Evolutionary conservation across 768 basidiomycete species (phyloP), one percentile per base, ranked within the genome.

Genomic region (Punctularia strigosozonata): DNA sequence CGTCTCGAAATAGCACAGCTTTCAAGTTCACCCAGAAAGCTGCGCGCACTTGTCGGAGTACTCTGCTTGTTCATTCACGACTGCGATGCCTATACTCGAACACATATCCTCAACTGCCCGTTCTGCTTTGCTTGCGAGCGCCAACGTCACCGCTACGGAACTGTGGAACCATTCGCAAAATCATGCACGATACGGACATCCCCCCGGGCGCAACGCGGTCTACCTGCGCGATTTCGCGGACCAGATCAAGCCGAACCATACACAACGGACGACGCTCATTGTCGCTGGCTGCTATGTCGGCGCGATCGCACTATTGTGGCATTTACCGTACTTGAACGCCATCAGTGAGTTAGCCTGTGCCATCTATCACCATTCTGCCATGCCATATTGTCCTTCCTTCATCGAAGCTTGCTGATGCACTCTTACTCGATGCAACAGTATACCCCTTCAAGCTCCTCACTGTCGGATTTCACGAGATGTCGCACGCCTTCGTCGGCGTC

Each of bases 391-490:
- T 38, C 25, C 15, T 35, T 31, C n/a, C n/a, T n/a, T n/a, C n/a
- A n/a, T n/a, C n/a, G n/a, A n/a, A n/a, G n/a, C n/a, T n/a, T n/a
- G n/a, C n/a, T n/a, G n/a, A n/a, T n/a, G n/a, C n/a, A n/a, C n/a
- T n/a, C n/a, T n/a, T n/a, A n/a, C n/a, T n/a, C n/a, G n/a, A n/a
- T n/a, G n/a, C n/a, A n/a, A 15, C 39, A 89, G 86, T 90, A 52
- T 90, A 90, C 56, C 88, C 87, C 4, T 90, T 90, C 73, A 90
- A 90, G 87, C 87, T 89, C 38, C 68, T 89, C 37, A 88, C 87
- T 1, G 87, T 90, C 34, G 87, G 87, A 35, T 88, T 90, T 53
- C 87, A 90, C 58, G 87, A 90, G 84, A 84, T 89, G 82, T 85
- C 82, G 68, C 87, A 91, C 56, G 87, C 87, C 4, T 47, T 89